Evolutionary conservation across 106 monocot genomes (phyloP), one percentile per base, ranked within the genome.

Genomic region (Amphibolis antarctica): DNA sequence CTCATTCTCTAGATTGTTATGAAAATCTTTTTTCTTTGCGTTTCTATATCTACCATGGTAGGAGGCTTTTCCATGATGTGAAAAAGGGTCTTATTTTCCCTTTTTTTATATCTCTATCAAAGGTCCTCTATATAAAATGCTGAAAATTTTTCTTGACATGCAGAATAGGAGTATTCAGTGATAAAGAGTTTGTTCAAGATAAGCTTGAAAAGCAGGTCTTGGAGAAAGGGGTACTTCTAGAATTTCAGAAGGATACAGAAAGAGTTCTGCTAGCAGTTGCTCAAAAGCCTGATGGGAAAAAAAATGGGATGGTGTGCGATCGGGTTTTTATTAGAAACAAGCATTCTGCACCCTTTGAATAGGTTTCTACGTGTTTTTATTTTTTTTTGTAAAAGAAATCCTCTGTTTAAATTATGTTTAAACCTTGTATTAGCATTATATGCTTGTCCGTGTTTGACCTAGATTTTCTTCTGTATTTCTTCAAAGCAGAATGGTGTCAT

Each of bases 231-330:
- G 53, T 77, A 48, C 73, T 99, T 44, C 80, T 91, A 72, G 91
- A 91, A 71, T 99, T 91, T 69, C 68, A 80, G 18, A 99, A 99
- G 68, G 98, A 91, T 74, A 73, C 98, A 28, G 82, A 99, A 74
- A 80, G 88, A 60, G 20, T 67, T 51, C 79, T 88, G 66, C 76
- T 99, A 26, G 98, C 85, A 30, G 91, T 99, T 65, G 78, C 76
- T 3, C 83, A 83, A 65, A 99, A 86, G 60, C 98, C 87, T 60
- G 98, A 99, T 61, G 91, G 91, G 59, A 99, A 99, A 88, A 91
- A 85, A 82, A 91, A 99, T 55, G 91, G 98, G 98, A 83, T 85
- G 59, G 91, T 98, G 53, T 81, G 64, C 71, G 98, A 98, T 85
- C 98, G 91, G 98, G 98, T 98, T 76, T n/a, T 71, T 67, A 66